Evolutionary conservation across 441 rosid genomes (phyloP).

Genomic region (Populus tomentosa): DNA sequence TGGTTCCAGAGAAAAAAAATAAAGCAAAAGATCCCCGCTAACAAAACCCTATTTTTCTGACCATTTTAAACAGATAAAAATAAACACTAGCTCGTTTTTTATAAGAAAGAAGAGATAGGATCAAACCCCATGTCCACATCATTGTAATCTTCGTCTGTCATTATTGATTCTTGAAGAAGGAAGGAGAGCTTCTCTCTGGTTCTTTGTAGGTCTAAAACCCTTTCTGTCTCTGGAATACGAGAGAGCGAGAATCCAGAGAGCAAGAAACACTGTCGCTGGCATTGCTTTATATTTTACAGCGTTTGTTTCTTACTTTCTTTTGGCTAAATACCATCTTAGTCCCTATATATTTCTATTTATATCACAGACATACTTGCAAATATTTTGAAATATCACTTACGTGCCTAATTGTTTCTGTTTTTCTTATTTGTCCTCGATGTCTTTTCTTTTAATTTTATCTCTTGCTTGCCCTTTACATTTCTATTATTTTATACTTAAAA

Average conservation of each 20-base stretch:
- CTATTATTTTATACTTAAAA: too few species aligned
- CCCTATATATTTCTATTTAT: neutral
- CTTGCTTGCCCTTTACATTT: neutral
- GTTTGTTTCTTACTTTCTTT: neutral
- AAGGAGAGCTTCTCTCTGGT: neutral
- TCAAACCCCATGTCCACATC: constrained; percentile 56
- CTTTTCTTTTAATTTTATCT: neutral
- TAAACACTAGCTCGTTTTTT: neutral
- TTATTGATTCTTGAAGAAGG: constrained; percentile 14
- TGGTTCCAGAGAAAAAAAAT: neutral
- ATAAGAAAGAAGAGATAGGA: neutral
- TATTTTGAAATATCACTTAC: neutral
- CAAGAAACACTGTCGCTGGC: neutral
- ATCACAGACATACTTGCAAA: neutral
- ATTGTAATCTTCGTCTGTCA: constrained; percentile 83
- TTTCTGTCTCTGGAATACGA: neutral
- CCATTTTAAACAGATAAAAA: neutral
- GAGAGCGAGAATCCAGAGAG: too few species aligned
- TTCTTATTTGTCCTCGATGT: neutral
- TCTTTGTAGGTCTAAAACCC: constrained; percentile 2
- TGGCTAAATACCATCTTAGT: neutral
- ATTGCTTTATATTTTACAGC: neutral
- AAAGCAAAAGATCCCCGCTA: neutral
- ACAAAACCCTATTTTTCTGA: neutral
- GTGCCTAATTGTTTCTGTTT: neutral